A percentile compares a stretch with the other conserved stretches of the same genome.
These are phyloP conservation scores for Aureobasidium sp. DNA, from an alignment of 2,329 filamentous ascomycete genomes.

Conservation along the genomic window DNA sequence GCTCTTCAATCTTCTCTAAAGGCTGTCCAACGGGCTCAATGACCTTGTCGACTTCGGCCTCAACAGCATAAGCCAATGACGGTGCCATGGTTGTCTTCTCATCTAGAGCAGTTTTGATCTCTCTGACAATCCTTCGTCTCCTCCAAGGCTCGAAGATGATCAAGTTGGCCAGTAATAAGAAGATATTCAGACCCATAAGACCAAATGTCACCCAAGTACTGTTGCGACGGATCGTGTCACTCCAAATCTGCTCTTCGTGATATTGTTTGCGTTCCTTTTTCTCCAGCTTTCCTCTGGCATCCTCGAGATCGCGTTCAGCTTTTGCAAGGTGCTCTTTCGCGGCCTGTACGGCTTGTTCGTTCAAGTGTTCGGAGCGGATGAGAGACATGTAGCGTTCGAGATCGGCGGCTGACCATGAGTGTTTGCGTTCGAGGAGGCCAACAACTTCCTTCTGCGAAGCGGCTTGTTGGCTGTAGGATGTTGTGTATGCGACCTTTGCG, in stretches of 20 bases:
- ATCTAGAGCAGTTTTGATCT: slow-evolving; percentile 62
- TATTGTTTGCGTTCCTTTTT: slow-evolving; percentile 83
- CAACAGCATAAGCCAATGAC: neutral
- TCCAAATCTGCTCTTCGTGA: slow-evolving; percentile 99
- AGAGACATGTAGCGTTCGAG: slow-evolving; percentile 90
- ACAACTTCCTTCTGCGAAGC: slow-evolving; percentile 92
- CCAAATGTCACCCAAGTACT: slow-evolving; percentile 99
- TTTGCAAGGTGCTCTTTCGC: slow-evolving; percentile 65
- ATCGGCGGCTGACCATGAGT: slow-evolving; percentile 79
- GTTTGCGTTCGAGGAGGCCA: slow-evolving; percentile 84
- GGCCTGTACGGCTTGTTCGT: slow-evolving; percentile 73
- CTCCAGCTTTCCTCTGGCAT: slow-evolving; percentile 66
- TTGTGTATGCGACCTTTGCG: slow-evolving; percentile 69
- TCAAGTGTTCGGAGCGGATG: slow-evolving; percentile 85
- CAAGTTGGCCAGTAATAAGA: slow-evolving; percentile 79
- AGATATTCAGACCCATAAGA: slow-evolving; percentile 91
- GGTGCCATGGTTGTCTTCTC: slow-evolving; percentile 51
- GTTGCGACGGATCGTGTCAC: slow-evolving; percentile 90
- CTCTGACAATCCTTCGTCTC: slow-evolving; percentile 68
- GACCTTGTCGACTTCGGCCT: neutral
- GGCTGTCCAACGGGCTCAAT: neutral
- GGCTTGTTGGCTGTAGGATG: slow-evolving; percentile 77
- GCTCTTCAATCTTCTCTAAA: slow-evolving; percentile 22
- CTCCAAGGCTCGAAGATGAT: slow-evolving; percentile 92
- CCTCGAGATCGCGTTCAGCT: slow-evolving; percentile 74